Conservation (phyloP, 768 basidiomycete genomes). For the Phaeotremella skinneri region DNA sequence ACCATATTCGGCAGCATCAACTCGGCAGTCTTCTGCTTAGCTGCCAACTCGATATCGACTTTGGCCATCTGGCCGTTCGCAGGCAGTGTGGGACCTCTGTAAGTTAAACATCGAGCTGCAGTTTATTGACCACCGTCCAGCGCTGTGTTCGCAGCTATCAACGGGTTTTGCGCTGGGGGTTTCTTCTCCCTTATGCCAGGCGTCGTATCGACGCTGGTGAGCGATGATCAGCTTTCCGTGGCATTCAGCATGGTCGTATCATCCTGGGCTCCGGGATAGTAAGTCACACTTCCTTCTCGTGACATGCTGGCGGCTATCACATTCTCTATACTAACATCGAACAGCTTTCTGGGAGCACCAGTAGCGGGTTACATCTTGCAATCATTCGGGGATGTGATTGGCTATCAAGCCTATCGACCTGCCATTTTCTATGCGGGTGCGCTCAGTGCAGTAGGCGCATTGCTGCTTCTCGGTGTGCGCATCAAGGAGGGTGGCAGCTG, state of each 20-base stretch:
- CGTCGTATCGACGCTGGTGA: constrained; percentile 16
- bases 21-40: constrained; percentile 52
- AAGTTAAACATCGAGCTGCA: constrained; percentile 23
- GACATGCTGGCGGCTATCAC: too few relatives aligned
- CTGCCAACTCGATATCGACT: constrained; percentile 52
- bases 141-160: neutral
- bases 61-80: constrained; percentile 53
- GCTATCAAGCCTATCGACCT: constrained; percentile 30
- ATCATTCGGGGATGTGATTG: constrained; percentile 33
- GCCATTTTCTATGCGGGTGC: constrained; percentile 39
- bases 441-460: neutral
- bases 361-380: constrained; percentile 42
- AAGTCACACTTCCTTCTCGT: neutral
- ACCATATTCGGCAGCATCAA: constrained; percentile 54
- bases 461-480: neutral
- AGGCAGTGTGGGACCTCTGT: constrained; percentile 26
- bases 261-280: neutral
- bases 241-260: constrained; percentile 1
- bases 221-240: neutral
- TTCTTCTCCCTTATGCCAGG: constrained; percentile 43
- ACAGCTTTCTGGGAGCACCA: constrained; percentile 27
- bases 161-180: constrained; percentile 3
- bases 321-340: neutral
- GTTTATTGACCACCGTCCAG: neutral
- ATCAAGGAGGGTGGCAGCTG: constrained; percentile 1